Percentiles rank a stretch among this genome's conserved stretches.
phyloP scores from a whole-genome alignment of 73 alveolate species.

The Uronychia setigera region DNA sequence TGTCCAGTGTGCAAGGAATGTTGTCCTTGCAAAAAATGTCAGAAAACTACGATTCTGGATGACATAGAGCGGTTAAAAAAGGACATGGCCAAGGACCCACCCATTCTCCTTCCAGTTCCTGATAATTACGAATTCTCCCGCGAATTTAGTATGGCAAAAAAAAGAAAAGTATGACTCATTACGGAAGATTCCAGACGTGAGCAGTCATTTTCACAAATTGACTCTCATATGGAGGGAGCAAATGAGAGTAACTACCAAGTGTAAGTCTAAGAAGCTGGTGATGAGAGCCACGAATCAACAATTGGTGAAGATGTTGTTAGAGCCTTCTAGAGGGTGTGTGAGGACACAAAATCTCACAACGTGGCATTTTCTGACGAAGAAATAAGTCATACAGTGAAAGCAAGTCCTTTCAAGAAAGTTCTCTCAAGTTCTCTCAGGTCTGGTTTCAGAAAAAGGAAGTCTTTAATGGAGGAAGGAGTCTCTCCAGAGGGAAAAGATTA shows the following conservation, averaged over 20 bases:
- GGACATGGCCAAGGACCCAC: not conserved
- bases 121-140: not conserved
- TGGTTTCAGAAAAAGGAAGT: no score
- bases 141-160: not conserved
- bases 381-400: not conserved
- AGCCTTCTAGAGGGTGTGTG: not conserved
- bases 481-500: not conserved
- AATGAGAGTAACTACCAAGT: no score
- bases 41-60: not conserved
- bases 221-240: no score
- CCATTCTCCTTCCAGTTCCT: not conserved
- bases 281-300: not conserved
- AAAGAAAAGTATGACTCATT: not conserved
- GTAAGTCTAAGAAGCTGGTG: not conserved
- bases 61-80: not conserved
- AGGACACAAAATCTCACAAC: conserved; percentile 3
- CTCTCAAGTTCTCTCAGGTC: no score
- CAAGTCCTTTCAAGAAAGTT: not conserved
- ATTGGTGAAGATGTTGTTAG: not conserved
- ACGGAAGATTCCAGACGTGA: not conserved
- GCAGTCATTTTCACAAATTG: not conserved
- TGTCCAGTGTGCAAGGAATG: not conserved
- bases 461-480: not conserved
- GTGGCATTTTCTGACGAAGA: not conserved
- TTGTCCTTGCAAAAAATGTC: not conserved